Evolutionary conservation across 805 yeast genomes (phyloP), one percentile per base, ranked within the genome.

Genomic region (Saturnispora diversa): DNA sequence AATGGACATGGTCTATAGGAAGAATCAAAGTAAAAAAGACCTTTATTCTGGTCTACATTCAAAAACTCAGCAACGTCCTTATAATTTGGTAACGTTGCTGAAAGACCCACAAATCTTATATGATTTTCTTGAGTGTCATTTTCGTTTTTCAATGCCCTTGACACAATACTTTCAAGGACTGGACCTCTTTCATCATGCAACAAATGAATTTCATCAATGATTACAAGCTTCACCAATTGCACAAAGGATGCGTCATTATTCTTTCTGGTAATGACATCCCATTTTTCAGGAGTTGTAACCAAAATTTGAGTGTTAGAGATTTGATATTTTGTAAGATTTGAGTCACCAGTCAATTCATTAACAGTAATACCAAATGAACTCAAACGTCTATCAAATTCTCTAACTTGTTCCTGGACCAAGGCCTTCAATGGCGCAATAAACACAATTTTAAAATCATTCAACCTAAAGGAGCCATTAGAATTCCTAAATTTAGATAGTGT

Each of bases 111-210:
- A 6, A 90, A 57, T 47, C 98, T 68, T 0, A 80, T 79, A 1
- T 57, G 59, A 9, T 54, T 55, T 5, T 49, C 53, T 10, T 67
- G 62, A 11, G 65, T 69, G 6, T 68, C 69, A 9, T 60, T 60
- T 34, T 68, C 70, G 31, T 67, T 64, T 42, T 81, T 63, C 13
- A 79, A 49, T 1, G 84, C 72, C 54, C 97, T 70, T 3, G 94
- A 76, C 5, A 90, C 90, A 37, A 90, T 81, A 52, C 82, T 77
- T 55, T 90, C 98, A 34, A 90, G 51, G 0, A 88, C 97, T 0
- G 97, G 96, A 3, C 98, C 98, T 66, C 98, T 77, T 50, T 79
- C 86, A 55, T 90, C 97, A 56, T 90, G 96, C 47, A 90, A 65
- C 38, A 90, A 66, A 67, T 90, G 98, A 44, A 90, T 81, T 59